Evolutionary conservation across 208 protist species (phyloP).

Genomic region (Trypanosoma lewisi): DNA sequence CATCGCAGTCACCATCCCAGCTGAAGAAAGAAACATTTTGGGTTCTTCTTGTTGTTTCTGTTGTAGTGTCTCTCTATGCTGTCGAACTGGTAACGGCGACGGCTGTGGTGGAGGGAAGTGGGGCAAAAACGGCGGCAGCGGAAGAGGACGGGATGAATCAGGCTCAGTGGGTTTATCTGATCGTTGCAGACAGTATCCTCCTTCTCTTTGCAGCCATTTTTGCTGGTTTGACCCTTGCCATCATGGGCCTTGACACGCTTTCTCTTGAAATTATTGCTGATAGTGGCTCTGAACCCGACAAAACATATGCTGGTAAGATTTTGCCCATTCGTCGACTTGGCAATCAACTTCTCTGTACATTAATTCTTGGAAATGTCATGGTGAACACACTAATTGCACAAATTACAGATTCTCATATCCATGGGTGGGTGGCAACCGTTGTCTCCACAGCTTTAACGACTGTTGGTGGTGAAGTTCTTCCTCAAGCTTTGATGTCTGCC

Average conservation of each 20-base stretch:
- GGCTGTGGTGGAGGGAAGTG: too few species aligned
- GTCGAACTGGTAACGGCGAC: background rate
- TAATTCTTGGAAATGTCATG: conserved; percentile 96
- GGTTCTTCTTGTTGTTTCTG: background rate
- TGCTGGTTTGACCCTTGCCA: conserved; percentile 94
- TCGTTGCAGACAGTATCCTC: conserved; percentile 79
- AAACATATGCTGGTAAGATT: conserved; percentile 91
- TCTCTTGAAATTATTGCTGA: conserved; percentile 93
- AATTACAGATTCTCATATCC: conserved; percentile 88
- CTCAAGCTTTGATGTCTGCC: conserved; percentile 92
- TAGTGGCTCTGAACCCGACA: conserved; percentile 86
- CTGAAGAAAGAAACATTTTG: background rate
- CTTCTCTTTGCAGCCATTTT: conserved; percentile 94
- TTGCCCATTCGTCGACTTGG: conserved; percentile 93
- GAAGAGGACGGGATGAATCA: conserved; percentile 24
- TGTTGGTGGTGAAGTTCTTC: conserved; percentile 95
- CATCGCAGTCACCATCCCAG: too few species aligned
- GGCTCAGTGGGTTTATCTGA: conserved; percentile 65
- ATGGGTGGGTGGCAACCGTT: conserved; percentile 86
- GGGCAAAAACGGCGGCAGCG: too few species aligned
- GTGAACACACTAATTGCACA: conserved; percentile 95
- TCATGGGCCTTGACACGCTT: conserved; percentile 93
- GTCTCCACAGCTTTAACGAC: conserved; percentile 93
- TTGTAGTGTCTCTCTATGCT: conserved; percentile 3
- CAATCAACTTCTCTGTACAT: conserved; percentile 95